These are phyloP conservation scores for Suillus fuscotomentosus DNA, from an alignment of 768 basidiomycete genomes.

Conservation along the genomic window DNA sequence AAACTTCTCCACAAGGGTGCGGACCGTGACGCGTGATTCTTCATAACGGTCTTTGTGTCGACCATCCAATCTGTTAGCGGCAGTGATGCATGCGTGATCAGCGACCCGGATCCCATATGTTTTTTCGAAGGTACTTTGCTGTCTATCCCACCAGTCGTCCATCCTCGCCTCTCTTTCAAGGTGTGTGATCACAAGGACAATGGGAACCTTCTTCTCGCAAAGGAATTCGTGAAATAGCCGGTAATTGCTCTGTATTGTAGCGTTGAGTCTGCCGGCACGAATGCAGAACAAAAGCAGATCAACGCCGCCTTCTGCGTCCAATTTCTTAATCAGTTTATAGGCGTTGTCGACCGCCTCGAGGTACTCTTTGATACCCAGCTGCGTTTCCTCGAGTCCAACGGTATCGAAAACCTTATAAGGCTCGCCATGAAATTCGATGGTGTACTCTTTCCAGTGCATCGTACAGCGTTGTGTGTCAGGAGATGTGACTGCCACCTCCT, in stretches of 20 bases:
- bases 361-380: constrained; percentile 27
- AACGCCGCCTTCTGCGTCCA: constrained; percentile 23
- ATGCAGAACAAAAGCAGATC: constrained; percentile 39
- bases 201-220: constrained; percentile 38
- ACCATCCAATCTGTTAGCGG: constrained; percentile 23
- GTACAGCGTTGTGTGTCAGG: constrained; percentile 33
- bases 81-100: constrained; percentile 43
- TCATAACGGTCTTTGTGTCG: constrained; percentile 32
- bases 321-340: constrained; percentile 21
- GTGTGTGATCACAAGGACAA: constrained; percentile 40
- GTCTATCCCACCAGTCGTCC: constrained; percentile 36
- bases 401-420: constrained; percentile 29
- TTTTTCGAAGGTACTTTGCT: constrained; percentile 19
- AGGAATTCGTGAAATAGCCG: constrained; percentile 38
- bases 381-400: constrained; percentile 29
- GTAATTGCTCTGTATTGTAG: constrained; percentile 35
- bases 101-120: constrained; percentile 25
- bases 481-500: constrained; percentile 28
- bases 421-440: constrained; percentile 10
- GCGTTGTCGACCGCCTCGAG: constrained; percentile 30
- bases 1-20: constrained; percentile 17
- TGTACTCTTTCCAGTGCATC: constrained; percentile 27
- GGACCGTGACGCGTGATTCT: constrained; percentile 29
- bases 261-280: constrained; percentile 32
- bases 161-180: constrained; percentile 35